phyloP scores from a whole-genome alignment of 768 basidiomycete species.

The Serendipita vermifera region DNA sequence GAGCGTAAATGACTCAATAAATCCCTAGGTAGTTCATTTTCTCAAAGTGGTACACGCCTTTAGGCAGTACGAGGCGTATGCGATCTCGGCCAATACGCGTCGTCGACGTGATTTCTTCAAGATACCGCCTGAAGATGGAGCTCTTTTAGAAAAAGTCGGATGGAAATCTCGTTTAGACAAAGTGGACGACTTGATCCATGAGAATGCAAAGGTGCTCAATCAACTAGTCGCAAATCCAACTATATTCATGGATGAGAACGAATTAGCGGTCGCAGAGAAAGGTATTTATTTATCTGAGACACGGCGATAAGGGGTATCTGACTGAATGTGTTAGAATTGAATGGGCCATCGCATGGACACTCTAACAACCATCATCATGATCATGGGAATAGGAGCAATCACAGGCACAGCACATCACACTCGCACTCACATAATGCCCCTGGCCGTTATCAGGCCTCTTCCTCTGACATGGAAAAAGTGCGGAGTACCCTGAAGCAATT shows the following conservation, averaged over 20 bases:
- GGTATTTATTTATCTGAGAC: background rate
- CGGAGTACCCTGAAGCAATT: conserved; percentile 87
- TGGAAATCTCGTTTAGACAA: conserved; percentile 67
- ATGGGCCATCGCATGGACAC: conserved; percentile 28
- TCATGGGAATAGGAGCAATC: conserved; percentile 19
- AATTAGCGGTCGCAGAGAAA: conserved; percentile 14
- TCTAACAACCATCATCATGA: conserved; percentile 17
- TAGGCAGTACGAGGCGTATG: conserved; percentile 58
- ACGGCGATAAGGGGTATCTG: too few relatives aligned
- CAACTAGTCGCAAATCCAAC: conserved; percentile 65
- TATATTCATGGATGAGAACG: conserved; percentile 48
- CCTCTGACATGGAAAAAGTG: conserved; percentile 70
- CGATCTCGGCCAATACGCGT: conserved; percentile 50
- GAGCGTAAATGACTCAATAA: background rate
- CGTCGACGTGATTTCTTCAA: conserved; percentile 67
- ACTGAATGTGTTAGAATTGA: conserved; percentile 19
- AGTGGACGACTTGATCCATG: conserved; percentile 68
- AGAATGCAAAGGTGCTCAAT: conserved; percentile 65
- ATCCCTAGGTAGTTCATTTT: conserved; percentile 36
- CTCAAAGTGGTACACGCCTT: conserved; percentile 63
- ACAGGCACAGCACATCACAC: conserved; percentile 17
- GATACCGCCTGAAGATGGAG: conserved; percentile 55
- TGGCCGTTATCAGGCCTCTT: conserved; percentile 1
- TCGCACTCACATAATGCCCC: conserved; percentile 16
- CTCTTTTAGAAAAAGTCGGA: conserved; percentile 50